phyloP scores from a whole-genome alignment of 139 green algal species.

The Yamagishiella unicocca region DNA sequence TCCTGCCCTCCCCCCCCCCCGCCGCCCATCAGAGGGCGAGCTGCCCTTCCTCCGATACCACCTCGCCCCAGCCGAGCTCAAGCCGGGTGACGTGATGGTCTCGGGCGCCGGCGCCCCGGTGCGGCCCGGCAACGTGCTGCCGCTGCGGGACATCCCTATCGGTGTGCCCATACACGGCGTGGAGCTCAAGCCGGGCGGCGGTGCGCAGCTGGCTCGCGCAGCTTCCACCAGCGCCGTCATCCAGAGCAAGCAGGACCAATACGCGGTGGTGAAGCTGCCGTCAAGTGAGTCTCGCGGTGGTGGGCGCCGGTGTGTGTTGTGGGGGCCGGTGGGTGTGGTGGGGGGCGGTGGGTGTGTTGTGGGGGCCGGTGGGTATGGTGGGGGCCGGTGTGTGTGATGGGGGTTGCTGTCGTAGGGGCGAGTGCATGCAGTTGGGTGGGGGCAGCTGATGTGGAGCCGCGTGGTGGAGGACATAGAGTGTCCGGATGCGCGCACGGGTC shows the following conservation, averaged over 20 bases:
- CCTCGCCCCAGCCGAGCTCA: conserved; percentile 79
- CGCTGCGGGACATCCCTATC: conserved; percentile 74
- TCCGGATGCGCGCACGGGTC: no score
- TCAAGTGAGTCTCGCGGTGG: conserved; percentile 86
- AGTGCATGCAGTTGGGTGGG: no score
- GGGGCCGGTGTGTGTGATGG: no score
- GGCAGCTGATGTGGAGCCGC: no score
- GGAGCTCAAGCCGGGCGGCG: conserved; percentile 86
- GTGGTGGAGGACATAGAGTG: no score
- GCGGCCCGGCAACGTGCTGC: conserved; percentile 80
- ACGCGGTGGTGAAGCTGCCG: conserved; percentile 84
- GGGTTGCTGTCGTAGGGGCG: no score
- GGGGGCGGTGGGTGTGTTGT: no score
- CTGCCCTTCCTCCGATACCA: conserved; percentile 77
- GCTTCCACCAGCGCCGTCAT: conserved; percentile 80
- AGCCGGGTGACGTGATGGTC: conserved; percentile 74
- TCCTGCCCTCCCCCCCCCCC: background rate
- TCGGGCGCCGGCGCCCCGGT: conserved; percentile 75
- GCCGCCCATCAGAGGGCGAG: conserved; percentile 4
- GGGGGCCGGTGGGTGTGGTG: no score
- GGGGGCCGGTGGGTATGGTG: no score
- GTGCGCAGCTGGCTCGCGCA: conserved; percentile 82
- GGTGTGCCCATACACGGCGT: conserved; percentile 87
- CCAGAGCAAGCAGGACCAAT: conserved; percentile 74
- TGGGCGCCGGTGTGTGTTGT: no score